phyloP scores from a whole-genome alignment of 257 asterid species.

The Galeopsis tetrahit region DNA sequence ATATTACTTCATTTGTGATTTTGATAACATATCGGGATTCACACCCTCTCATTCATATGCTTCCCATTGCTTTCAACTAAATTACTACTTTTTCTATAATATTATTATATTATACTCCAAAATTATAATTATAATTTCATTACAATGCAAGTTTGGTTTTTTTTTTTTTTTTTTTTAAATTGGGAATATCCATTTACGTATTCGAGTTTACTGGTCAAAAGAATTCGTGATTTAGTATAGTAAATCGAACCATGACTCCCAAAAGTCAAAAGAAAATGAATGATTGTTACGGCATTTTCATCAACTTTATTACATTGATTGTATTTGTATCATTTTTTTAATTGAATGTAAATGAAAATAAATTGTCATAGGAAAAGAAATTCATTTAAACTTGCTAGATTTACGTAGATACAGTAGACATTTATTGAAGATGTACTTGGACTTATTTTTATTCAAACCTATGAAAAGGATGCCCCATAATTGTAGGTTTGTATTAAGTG shows the following conservation, averaged over 20 bases:
- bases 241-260: not conserved
- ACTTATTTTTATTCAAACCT: not conserved
- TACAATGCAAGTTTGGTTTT: too few relatives aligned
- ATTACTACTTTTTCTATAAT: not conserved
- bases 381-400: not conserved
- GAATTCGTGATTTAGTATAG: not conserved
- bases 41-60: slow-evolving; percentile 22
- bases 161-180: too few relatives aligned
- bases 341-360: not conserved
- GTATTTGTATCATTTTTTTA: too few relatives aligned
- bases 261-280: slow-evolving; percentile 1
- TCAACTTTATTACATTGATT: too few relatives aligned
- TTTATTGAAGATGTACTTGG: slow-evolving; percentile 2
- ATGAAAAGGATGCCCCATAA: not conserved
- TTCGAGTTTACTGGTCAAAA: not conserved
- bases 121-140: too few relatives aligned
- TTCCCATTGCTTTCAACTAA: slow-evolving; percentile 1
- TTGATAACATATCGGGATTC: slow-evolving; percentile 21
- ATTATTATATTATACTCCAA: too few relatives aligned
- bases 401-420: not conserved
- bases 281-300: not conserved
- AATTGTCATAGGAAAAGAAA: not conserved
- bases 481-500: not conserved
- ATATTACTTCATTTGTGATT: slow-evolving; percentile 21
- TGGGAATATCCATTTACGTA: not conserved